Evolutionary conservation across 768 basidiomycete species (phyloP).

Genomic region (Lactifluus piperatus): DNA sequence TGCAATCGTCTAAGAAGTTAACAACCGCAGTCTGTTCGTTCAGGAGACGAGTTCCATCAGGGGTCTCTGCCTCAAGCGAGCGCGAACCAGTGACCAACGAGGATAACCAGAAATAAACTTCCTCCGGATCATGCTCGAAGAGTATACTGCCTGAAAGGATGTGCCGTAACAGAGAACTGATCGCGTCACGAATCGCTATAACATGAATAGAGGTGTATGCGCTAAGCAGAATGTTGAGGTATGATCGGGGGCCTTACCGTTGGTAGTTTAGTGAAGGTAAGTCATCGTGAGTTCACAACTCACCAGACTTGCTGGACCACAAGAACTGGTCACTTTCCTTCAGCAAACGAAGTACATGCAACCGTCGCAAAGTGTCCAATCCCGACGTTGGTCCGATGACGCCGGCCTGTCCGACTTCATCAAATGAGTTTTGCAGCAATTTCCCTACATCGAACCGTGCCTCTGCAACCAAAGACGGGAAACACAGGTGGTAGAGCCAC

Average conservation of each 20-base stretch:
- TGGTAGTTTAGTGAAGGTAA: not conserved
- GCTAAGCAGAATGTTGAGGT: constrained; percentile 64
- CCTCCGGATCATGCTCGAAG: constrained; percentile 69
- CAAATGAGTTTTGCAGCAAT: constrained; percentile 44
- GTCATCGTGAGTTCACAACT: not conserved
- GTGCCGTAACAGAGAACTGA: constrained; percentile 47
- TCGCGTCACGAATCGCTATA: constrained; percentile 43
- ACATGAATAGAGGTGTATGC: constrained; percentile 45
- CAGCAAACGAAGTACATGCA: constrained; percentile 73
- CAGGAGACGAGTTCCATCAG: constrained; percentile 43
- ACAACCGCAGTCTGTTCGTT: constrained; percentile 52
- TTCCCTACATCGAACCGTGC: constrained; percentile 83
- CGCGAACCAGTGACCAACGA: constrained; percentile 46
- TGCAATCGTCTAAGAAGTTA: constrained; percentile 77
- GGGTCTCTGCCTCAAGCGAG: constrained; percentile 32
- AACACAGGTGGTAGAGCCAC: constrained; percentile 74
- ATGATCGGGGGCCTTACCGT: constrained; percentile 36
- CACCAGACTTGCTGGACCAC: constrained; percentile 57
- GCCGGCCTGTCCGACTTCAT: constrained; percentile 24
- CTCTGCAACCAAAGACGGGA: constrained; percentile 69
- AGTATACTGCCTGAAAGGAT: constrained; percentile 66
- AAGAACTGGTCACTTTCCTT: constrained; percentile 69
- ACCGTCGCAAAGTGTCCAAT: constrained; percentile 52
- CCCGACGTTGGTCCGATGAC: constrained; percentile 27
- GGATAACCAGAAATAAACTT: constrained; percentile 67